Conservation (phyloP, 495 filamentous ascomycete genomes). For the Annulohypoxylon maeteangense region DNA sequence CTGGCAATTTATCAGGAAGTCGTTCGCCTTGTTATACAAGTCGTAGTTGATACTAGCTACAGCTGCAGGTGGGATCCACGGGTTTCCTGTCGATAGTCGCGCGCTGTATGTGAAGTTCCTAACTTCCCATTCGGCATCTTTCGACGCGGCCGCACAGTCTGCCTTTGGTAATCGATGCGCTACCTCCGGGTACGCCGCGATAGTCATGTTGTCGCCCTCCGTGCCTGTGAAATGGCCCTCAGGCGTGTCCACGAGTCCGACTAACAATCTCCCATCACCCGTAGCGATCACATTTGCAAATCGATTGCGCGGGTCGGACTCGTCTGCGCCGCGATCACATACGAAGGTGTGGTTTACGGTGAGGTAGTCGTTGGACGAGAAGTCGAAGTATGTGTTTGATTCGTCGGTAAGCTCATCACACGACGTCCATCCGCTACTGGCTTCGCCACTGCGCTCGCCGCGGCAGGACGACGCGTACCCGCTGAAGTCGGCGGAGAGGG, state of each 20-base stretch:
- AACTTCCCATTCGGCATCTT: constrained; percentile 18
- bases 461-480: constrained; percentile 17
- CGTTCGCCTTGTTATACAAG: constrained; percentile 22
- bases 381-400: constrained; percentile 14
- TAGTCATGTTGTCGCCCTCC: constrained; percentile 36
- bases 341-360: constrained; percentile 17
- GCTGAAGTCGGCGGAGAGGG: constrained; percentile 21
- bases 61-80: not conserved
- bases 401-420: constrained; percentile 14
- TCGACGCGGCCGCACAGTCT: not conserved
- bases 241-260: constrained; percentile 24
- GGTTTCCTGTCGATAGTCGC: not conserved
- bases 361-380: constrained; percentile 32
- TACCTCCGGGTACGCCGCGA: constrained; percentile 20
- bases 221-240: constrained; percentile 30
- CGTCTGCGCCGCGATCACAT: constrained; percentile 20
- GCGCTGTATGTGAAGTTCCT: constrained; percentile 8
- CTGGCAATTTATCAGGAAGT: constrained; percentile 25
- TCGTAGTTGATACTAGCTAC: constrained; percentile 8
- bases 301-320: constrained; percentile 16
- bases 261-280: constrained; percentile 7
- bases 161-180: constrained; percentile 19
- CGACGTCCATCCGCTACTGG: constrained; percentile 20
- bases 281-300: constrained; percentile 4
- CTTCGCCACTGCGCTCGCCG: constrained; percentile 15